Evolutionary conservation across 2,329 filamentous ascomycete genomes (phyloP).

Genomic region (Exophiala calicioides): DNA sequence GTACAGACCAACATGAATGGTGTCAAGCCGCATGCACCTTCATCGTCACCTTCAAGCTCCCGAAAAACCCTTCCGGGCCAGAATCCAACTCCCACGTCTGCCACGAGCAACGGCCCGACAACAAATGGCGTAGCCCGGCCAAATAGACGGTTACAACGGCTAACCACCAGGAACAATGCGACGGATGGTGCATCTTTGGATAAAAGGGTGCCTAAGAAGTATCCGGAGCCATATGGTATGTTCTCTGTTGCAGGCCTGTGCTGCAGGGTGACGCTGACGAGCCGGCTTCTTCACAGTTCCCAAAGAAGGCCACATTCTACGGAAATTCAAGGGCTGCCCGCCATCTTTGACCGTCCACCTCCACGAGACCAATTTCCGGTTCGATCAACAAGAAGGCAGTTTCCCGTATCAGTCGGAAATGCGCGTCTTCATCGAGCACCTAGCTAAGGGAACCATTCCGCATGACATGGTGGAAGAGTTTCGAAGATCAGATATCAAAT

Average conservation of each 20-base stretch:
- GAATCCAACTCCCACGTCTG: constrained; percentile 19
- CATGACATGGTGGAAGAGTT: constrained; percentile 86
- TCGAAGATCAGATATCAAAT: constrained; percentile 68
- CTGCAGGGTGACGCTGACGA: constrained; percentile 8
- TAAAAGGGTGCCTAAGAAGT: constrained; percentile 40
- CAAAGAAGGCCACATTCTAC: constrained; percentile 75
- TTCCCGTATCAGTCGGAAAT: constrained; percentile 93
- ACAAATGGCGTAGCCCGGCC: constrained; percentile 36
- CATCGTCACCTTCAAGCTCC: constrained; percentile 55
- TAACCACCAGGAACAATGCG: constrained; percentile 37
- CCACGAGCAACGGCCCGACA: constrained; percentile 44
- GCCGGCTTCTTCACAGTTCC: constrained; percentile 57
- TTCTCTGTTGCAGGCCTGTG: neutral
- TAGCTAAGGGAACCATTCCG: constrained; percentile 74
- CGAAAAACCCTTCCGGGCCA: constrained; percentile 58
- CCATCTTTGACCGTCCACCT: constrained; percentile 87
- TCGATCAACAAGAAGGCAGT: constrained; percentile 90
- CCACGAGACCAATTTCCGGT: constrained; percentile 81
- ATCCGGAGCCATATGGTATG: constrained; percentile 50
- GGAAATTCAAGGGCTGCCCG: constrained; percentile 69
- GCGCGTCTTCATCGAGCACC: constrained; percentile 75
- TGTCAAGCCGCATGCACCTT: constrained; percentile 58
- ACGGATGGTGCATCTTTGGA: constrained; percentile 34
- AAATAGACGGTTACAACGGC: constrained; percentile 51
- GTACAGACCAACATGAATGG: constrained; percentile 65